Percentiles rank a stretch among this genome's conserved stretches.
Evolutionary conservation across 352 stramenopile genomes (phyloP).

Genomic region (Globisporangium emineosum): DNA sequence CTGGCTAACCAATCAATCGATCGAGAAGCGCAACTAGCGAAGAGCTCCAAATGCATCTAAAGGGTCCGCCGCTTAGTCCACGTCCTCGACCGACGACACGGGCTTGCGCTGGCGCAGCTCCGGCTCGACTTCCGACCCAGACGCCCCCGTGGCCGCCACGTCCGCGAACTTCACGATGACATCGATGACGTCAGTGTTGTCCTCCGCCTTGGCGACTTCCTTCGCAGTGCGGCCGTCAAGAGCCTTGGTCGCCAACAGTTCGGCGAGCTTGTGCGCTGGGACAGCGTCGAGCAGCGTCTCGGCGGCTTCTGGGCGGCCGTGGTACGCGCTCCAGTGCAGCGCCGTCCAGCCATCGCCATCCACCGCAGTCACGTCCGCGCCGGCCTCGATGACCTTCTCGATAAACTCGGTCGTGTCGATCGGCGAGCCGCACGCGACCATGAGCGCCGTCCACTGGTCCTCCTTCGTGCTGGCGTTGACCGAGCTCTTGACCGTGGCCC

Average conservation of each 20-base stretch:
- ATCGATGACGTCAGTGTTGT: conserved; percentile 67
- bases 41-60: conserved; percentile 13
- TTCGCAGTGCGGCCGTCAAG: conserved; percentile 61
- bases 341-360: conserved; percentile 81
- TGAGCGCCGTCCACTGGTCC: conserved; percentile 78
- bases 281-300: conserved; percentile 50
- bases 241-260: conserved; percentile 50
- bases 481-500: conserved; percentile 49
- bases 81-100: conserved; percentile 62
- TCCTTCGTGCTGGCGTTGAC: conserved; percentile 71
- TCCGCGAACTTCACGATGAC: conserved; percentile 45
- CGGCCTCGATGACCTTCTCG: conserved; percentile 46
- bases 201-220: conserved; percentile 64
- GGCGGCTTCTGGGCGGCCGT: conserved; percentile 69
- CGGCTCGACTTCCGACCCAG: conserved; percentile 15
- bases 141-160: conserved; percentile 2
- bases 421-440: conserved; percentile 77
- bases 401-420: conserved; percentile 85
- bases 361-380: conserved; percentile 51
- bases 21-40: not conserved
- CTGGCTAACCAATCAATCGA: not conserved
- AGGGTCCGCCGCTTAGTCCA: conserved; percentile 42
- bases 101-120: conserved; percentile 61
- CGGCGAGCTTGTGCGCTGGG: conserved; percentile 25
- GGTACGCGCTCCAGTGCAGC: conserved; percentile 82